Evolutionary conservation across 1,139 yeast genomes (phyloP), one percentile per base, ranked within the genome.

Genomic region (Magnusiomyces sp.): DNA sequence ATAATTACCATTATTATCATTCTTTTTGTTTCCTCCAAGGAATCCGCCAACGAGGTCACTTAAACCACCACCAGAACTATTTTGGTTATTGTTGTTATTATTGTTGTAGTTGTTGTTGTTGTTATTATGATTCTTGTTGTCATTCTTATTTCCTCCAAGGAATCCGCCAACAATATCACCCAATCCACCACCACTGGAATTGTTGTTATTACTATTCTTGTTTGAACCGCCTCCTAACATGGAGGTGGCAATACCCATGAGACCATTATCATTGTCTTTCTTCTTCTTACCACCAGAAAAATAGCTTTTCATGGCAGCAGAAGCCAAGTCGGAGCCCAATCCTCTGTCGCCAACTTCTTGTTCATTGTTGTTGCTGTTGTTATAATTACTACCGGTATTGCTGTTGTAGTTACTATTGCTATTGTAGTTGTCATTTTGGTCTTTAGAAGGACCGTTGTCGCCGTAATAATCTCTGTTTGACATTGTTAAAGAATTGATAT

Each of bases 391-490:
- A 32, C 27, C 27, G 14, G 14, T 39, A 32, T 27, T 31, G 38
- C 34, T 19, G 40, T 32, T 40, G 43, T 23, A 6, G 32, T 19
- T 36, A 17, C 27, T 29, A 34, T 39, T 38, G 37, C 20, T 37
- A 31, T 37, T 38, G 37, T 32, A 19, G 27, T 39, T 40, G 40
- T 40, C 31, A 40, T 32, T 45, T 17, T n/a, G 14, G 45, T 31
- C 13, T 23, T 14, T 29, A 17, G 37, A 5, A 13, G 32, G 43
- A 23, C 31, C 33, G 19, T 20, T 23, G 38, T 43, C 37, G 39
- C 45, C 37, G 36, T 23, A 19, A 40, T 37, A 39, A 27, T 41
- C 43, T 40, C 16, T 39, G 38, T 33, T 46, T 31, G 40, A 42
- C 49, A 46, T 33, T 23, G 9, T 23, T 11, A 37, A 16, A 27